These are phyloP conservation scores for Nakazawaea ambrosiae DNA, from an alignment of 805 yeast genomes.

Conservation along the genomic window DNA sequence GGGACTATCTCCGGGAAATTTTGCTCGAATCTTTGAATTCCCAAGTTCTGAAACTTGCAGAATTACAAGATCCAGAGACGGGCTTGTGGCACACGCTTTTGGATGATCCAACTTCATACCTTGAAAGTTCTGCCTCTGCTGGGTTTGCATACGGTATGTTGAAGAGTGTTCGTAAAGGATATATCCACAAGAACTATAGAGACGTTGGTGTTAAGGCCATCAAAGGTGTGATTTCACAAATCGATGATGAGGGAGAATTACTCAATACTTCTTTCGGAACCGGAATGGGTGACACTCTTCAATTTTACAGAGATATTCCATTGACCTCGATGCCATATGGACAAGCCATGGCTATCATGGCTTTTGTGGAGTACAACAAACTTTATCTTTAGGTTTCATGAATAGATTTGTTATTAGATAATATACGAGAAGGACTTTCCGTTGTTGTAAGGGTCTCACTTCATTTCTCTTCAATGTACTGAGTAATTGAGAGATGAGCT, in stretches of 20 bases:
- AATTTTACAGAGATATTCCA: constrained; percentile 28
- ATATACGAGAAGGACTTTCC: no score
- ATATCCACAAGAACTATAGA: constrained; percentile 19
- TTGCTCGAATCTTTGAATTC: constrained; percentile 23
- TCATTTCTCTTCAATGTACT: no score
- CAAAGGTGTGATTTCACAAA: constrained; percentile 23
- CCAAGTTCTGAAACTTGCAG: constrained; percentile 22
- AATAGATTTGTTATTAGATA: background rate
- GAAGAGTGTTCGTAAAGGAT: constrained; percentile 23
- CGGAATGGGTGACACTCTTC: constrained; percentile 26
- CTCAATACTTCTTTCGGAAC: constrained; percentile 29
- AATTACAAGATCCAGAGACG: constrained; percentile 20
- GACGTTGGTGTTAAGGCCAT: constrained; percentile 24
- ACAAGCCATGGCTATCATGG: constrained; percentile 32
- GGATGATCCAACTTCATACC: constrained; percentile 23
- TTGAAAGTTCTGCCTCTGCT: constrained; percentile 28
- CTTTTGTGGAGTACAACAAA: constrained; percentile 23
- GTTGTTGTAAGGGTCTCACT: no score
- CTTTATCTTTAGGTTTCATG: constrained; percentile 15
- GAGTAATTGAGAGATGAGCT: no score
- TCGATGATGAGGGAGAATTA: constrained; percentile 25
- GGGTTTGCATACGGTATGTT: constrained; percentile 31
- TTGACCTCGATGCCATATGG: constrained; percentile 30
- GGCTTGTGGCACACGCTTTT: constrained; percentile 29
- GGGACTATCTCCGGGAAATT: constrained; percentile 22